phyloP scores from a whole-genome alignment of 106 monocot genomes.

The Allium cepa region DNA sequence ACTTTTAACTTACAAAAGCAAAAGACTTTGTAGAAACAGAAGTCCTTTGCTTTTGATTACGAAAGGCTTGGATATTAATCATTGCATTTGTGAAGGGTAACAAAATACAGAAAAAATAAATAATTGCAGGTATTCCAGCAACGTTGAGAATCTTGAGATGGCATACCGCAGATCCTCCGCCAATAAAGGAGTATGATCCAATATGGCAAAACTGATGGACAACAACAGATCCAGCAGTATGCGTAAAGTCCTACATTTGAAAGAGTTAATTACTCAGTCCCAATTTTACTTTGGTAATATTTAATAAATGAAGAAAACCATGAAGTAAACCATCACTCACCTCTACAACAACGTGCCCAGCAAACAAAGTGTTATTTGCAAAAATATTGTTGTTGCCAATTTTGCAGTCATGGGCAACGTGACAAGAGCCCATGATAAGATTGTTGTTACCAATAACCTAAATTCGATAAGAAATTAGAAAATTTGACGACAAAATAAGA shows the following conservation, averaged over 20 bases:
- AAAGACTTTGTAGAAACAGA: too few species aligned
- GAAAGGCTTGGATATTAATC: too few species aligned
- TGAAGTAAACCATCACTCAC: constrained; percentile 26
- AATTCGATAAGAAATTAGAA: constrained; percentile 10
- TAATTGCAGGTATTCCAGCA: background rate
- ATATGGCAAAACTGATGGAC: constrained; percentile 96
- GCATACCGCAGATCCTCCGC: constrained; percentile 90
- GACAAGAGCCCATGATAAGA: constrained; percentile 94
- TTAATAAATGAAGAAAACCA: background rate
- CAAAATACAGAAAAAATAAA: too few species aligned
- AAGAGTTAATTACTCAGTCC: background rate
- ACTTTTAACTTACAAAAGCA: too few species aligned
- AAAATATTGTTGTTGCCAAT: constrained; percentile 84
- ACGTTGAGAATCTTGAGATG: background rate
- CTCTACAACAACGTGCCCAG: constrained; percentile 84
- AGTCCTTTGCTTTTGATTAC: too few species aligned
- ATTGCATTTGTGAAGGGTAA: too few species aligned
- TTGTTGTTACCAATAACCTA: constrained; percentile 88
- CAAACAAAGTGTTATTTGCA: constrained; percentile 86
- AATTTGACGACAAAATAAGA: background rate
- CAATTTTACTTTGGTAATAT: background rate
- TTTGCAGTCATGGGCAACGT: constrained; percentile 98
- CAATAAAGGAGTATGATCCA: constrained; percentile 82
- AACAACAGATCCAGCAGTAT: constrained; percentile 70
- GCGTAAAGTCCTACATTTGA: constrained; percentile 50